Base-by-base conservation (phyloP, 768 basidiomycete species). In the Auricularia sp. region DNA sequence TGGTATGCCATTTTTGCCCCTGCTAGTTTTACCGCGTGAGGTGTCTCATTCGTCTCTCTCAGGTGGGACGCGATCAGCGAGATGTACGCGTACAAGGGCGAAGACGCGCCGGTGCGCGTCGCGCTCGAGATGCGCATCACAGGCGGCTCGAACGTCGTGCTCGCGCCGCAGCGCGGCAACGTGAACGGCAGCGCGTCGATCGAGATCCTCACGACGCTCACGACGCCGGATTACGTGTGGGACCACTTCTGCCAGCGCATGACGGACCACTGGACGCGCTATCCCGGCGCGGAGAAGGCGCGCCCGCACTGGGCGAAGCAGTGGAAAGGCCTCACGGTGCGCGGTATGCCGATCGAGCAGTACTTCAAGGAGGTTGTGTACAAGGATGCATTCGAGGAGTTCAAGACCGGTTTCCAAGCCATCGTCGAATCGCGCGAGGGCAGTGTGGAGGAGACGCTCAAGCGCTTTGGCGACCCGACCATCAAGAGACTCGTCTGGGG, bases 221-320 rank as follows among this genome's bases (percentile, higher is more conserved):
- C 65, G 54, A 68, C 70, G 33, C 65, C 66, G 16, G 51, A 39
- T 39, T 67, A 68, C 6, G 66, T 67, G 33, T 72, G 72, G 72
- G 58, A 59, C 62, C 33, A 56, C 33, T 71, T 70, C 65, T 65
- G 65, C 36, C 71, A 73, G 68, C 58, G 65, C 58, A 66, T 72
- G 44, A 66, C 68, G 18, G 71, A 71, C 54, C 65, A 66, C 36
- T 73, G 72, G 72, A 70, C 72, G 51, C 51, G 63, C 54, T 69
- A 70, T 64, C 61, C 42, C 45, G 65, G 18, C 70, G 68, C 36
- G n/a, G 35, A 42, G 58, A 67, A 68, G 59, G 64, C 70, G 35
- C 69, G 73, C 39, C 71, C 71, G 62, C 73, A 73, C 63, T 72
- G 73, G 72, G 72, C 73, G 63, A 72, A 73, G 65, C 68, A 73